Evolutionary conservation across 1,284 basidiomycete genomes (phyloP).

Genomic region (Phylloporus sp.): DNA sequence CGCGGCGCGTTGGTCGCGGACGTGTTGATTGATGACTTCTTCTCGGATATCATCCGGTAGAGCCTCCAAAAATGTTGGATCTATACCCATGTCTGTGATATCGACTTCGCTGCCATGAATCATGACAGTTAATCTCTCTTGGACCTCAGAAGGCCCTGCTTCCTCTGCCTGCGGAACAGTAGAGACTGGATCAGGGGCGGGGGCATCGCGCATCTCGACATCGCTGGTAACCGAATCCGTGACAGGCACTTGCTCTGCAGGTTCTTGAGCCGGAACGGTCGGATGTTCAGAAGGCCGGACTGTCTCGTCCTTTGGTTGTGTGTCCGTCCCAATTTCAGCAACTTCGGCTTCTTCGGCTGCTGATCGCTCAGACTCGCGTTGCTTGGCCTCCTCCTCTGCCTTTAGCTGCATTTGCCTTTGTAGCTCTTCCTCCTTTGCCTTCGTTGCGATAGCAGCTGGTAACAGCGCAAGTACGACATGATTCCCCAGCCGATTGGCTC

Average conservation of each 20-base stretch:
- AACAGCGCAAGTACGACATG: conserved; percentile 83
- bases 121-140: conserved; percentile 77
- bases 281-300: conserved; percentile 8
- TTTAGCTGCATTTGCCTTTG: conserved; percentile 50
- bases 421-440: conserved; percentile 57
- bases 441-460: conserved; percentile 73
- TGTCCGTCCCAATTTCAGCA: conserved; percentile 18
- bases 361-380: conserved; percentile 33
- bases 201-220: conserved; percentile 33
- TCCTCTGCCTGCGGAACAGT: conserved; percentile 22
- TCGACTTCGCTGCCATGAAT: conserved; percentile 96
- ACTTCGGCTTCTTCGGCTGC: conserved; percentile 33
- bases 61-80: conserved; percentile 97
- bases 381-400: conserved; percentile 40
- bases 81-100: conserved; percentile 98
- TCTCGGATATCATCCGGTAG: conserved; percentile 99
- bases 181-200: conserved; percentile 20
- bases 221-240: conserved; percentile 25
- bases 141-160: conserved; percentile 38
- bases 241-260: conserved; percentile 15
- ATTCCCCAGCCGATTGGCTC: conserved; percentile 70
- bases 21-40: conserved; percentile 97
- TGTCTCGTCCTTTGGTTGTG: conserved; percentile 22
- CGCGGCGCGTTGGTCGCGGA: conserved; percentile 87
- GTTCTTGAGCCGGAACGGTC: conserved; percentile 12